Percentiles rank a stretch among this genome's conserved stretches.
phyloP scores from a whole-genome alignment of 495 filamentous ascomycete genomes.

The Clohesyomyces aquaticus region DNA sequence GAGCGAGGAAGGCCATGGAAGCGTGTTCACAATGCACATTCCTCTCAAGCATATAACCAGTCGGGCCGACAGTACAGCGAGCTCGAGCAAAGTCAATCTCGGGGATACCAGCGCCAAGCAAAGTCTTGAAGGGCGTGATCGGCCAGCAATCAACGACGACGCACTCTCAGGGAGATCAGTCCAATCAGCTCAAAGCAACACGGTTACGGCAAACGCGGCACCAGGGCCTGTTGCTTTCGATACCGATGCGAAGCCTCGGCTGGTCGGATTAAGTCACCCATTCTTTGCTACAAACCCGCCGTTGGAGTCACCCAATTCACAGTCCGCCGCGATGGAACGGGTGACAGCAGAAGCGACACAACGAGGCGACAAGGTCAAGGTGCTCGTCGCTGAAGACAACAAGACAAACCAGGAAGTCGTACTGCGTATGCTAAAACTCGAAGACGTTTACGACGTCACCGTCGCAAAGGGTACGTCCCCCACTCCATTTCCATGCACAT shows the following conservation, averaged over 20 bases:
- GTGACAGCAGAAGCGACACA: slow-evolving; percentile 51
- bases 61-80: slow-evolving; percentile 58
- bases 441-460: slow-evolving; percentile 62
- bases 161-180: slow-evolving; percentile 41
- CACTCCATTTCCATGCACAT: neutral
- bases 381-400: slow-evolving; percentile 95
- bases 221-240: slow-evolving; percentile 45
- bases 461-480: slow-evolving; percentile 40
- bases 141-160: slow-evolving; percentile 16
- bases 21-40: slow-evolving; percentile 80
- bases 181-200: slow-evolving; percentile 32
- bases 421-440: slow-evolving; percentile 70
- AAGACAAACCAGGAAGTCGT: slow-evolving; percentile 94
- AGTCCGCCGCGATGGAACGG: slow-evolving; percentile 58
- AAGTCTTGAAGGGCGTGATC: slow-evolving; percentile 27
- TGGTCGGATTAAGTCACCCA: slow-evolving; percentile 82
- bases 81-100: slow-evolving; percentile 41
- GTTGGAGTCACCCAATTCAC: slow-evolving; percentile 49
- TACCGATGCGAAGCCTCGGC: slow-evolving; percentile 67
- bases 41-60: slow-evolving; percentile 79
- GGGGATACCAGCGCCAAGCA: slow-evolving; percentile 35
- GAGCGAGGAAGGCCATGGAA: slow-evolving; percentile 74
- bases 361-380: slow-evolving; percentile 66
- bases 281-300: slow-evolving; percentile 72
- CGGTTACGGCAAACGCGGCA: neutral